phyloP scores from a whole-genome alignment of 139 green algal genomes.

The Raphidocelis subcapitata region DNA sequence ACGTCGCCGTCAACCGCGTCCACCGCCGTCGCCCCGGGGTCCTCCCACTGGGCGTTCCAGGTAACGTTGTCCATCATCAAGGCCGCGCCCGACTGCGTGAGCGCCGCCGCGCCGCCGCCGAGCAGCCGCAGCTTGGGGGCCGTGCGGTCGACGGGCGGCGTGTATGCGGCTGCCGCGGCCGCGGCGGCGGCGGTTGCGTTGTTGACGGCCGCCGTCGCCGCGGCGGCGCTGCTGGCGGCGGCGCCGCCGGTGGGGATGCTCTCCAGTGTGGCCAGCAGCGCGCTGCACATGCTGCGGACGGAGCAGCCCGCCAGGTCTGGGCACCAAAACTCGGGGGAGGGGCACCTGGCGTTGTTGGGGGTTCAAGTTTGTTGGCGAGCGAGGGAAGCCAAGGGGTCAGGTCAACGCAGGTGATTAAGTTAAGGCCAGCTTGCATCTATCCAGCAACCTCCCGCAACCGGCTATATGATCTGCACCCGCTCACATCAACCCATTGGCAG shows the following conservation, averaged over 20 bases:
- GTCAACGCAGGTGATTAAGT: no score
- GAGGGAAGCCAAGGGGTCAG: no score
- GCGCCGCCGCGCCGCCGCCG: constrained; percentile 21
- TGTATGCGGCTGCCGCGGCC: background rate
- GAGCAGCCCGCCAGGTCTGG: constrained; percentile 11
- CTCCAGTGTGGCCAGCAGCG: background rate
- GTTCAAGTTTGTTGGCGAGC: no score
- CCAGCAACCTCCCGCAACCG: no score
- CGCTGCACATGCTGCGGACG: constrained; percentile 12
- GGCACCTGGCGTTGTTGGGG: constrained; percentile 6
- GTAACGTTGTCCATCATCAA: constrained; percentile 36
- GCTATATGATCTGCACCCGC: no score
- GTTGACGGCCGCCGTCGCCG: no score
- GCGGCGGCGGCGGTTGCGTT: background rate
- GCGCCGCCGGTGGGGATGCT: constrained; percentile 4
- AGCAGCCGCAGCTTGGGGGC: constrained; percentile 25
- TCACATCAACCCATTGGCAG: no score
- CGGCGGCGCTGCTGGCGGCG: background rate
- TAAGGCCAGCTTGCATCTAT: no score
- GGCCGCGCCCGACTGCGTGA: constrained; percentile 17
- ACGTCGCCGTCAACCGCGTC: constrained; percentile 43
- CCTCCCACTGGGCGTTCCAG: constrained; percentile 18
- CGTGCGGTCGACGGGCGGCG: constrained; percentile 23
- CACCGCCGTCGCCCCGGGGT: constrained; percentile 35
- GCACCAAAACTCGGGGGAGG: constrained; percentile 19